Evolutionary conservation across 805 yeast species (phyloP).

Genomic region (Candida sphagnicola): DNA sequence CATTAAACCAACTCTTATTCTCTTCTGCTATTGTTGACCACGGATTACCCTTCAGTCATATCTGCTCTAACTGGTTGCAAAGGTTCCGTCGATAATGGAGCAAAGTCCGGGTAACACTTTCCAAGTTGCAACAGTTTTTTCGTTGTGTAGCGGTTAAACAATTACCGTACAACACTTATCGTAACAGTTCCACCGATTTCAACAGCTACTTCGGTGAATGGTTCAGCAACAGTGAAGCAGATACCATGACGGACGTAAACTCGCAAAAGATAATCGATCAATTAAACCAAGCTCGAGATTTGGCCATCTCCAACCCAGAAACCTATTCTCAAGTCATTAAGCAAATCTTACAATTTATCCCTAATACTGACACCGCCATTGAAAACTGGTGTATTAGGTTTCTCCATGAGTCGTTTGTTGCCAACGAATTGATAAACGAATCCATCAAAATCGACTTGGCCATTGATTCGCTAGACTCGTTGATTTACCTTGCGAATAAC

Average conservation of each 20-base stretch:
- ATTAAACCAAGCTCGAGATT: conserved; percentile 34
- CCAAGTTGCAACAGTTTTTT: no score
- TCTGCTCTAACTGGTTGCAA: no score
- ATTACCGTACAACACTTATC: no score
- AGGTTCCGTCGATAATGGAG: no score
- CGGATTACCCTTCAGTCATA: no score
- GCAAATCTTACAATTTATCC: conserved; percentile 35
- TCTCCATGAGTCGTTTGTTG: conserved; percentile 34
- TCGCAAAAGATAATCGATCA: conserved; percentile 22
- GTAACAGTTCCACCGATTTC: no score
- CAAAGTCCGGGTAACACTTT: no score
- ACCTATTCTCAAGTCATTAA: conserved; percentile 42
- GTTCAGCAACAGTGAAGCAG: background rate
- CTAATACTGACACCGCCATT: conserved; percentile 29
- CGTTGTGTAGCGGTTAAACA: no score
- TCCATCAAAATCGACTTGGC: conserved; percentile 36
- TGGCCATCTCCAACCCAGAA: conserved; percentile 26
- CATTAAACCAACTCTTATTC: no score
- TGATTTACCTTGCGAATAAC: conserved; percentile 23
- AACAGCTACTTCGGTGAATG: no score
- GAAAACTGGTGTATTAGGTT: conserved; percentile 41
- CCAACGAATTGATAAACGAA: conserved; percentile 19
- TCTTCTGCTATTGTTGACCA: no score
- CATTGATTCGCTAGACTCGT: conserved; percentile 33
- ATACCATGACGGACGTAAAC: conserved; percentile 1